Base-by-base conservation (phyloP, 805 yeast species). In the Debaryomyces castellii region DNA sequence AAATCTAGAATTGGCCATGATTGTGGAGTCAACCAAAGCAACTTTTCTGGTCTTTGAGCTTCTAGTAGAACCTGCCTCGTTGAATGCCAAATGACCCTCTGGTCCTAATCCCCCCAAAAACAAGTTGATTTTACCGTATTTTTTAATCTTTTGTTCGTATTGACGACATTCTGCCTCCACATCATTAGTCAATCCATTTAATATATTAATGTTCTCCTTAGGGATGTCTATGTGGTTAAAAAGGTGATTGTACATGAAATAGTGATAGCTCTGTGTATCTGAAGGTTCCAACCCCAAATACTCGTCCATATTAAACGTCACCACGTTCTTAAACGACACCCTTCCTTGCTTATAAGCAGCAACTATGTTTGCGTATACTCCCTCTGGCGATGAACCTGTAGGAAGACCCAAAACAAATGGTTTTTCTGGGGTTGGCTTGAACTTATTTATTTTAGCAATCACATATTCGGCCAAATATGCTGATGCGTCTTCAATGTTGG, bases 231-330 rank as follows among this genome's bases (percentile, higher is more conserved):
- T 65, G 49, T 79, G 83, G 59, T 75, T 70, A 65, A 80, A 80
- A 40, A 80, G 71, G 55, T 79, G 74, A 46, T 78, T 65, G 59
- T 66, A 66, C 85, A 80, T 80, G 64, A 80, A 80, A 59, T 77
- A 77, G 56, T 77, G 81, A 59, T 80, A 80, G 23, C 81, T 75
- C 56, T 80, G 82, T 21, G 66, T 67, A 52, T 78, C 64, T 8
- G 69, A 45, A 11, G 83, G 81, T 7, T 58, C 55, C 27, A 80
- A 61, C 1, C 80, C 80, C 39, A 74, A 63, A 57, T 80, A 80
- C 60, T 80, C 85, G 55, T 80, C 85, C 84, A 80, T 80, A 60
- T 80, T 80, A 66, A 81, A 81, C 10, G 82, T 76, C 14, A 80
- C 78, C 40, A 81, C 85, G 56, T 80, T 66, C 46, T 64, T 61